Conservation (phyloP, 768 basidiomycete species). For the Mycena alexandri region DNA sequence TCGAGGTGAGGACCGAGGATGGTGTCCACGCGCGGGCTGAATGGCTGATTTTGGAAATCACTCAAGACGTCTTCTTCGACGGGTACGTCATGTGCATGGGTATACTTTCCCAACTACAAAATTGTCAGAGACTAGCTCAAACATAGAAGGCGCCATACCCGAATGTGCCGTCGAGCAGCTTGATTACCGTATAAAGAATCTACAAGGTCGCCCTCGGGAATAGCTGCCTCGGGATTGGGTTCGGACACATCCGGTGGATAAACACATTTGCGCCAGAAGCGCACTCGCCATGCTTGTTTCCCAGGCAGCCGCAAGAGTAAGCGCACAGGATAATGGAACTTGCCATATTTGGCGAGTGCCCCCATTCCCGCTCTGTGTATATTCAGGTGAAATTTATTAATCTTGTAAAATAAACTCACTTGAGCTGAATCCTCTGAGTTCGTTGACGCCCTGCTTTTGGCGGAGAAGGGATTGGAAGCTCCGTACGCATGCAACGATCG, state of each 20-base stretch:
- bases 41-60: not conserved
- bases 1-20: not conserved
- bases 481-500: not conserved
- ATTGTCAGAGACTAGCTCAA: not conserved
- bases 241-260: not conserved
- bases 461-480: not conserved
- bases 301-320: not conserved
- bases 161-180: not conserved
- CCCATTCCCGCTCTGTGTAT: not conserved
- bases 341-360: not conserved
- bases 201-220: not conserved
- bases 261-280: not conserved
- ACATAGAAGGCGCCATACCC: not conserved
- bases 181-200: constrained; percentile 4
- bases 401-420: not conserved
- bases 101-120: not conserved
- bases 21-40: not conserved
- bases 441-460: not conserved
- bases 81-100: not conserved
- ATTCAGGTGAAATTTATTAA: not conserved
- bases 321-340: not conserved
- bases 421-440: not conserved
- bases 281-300: not conserved
- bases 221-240: too few species aligned
- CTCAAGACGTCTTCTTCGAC: not conserved